Evolutionary conservation across 148 eudicot genomes (phyloP).

Genomic region (Dianthus caryophyllus): DNA sequence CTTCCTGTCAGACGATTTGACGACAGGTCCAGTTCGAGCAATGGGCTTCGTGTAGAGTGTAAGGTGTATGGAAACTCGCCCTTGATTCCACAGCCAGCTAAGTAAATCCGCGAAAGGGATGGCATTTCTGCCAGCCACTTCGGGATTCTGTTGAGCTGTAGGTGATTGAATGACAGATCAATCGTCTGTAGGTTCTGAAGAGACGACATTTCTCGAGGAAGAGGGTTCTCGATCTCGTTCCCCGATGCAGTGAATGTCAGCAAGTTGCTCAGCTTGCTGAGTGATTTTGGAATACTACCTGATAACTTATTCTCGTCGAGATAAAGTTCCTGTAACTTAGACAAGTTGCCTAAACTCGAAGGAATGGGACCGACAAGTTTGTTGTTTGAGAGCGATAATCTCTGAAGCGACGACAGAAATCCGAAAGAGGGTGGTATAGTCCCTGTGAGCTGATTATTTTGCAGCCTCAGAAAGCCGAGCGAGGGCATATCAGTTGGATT

Average conservation of each 20-base stretch:
- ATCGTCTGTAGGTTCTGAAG: constrained; percentile 35
- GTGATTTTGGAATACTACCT: constrained; percentile 37
- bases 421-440: constrained; percentile 35
- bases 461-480: constrained; percentile 41
- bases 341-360: constrained; percentile 36
- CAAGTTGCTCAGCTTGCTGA: constrained; percentile 39
- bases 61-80: constrained; percentile 35
- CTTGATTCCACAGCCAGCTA: constrained; percentile 43
- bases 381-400: constrained; percentile 44
- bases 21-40: constrained; percentile 48
- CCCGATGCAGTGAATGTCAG: constrained; percentile 25
- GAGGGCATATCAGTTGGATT: constrained; percentile 36
- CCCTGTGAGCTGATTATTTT: constrained; percentile 47
- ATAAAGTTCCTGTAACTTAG: constrained; percentile 33
- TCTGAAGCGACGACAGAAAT: constrained; percentile 34
- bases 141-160: constrained; percentile 39
- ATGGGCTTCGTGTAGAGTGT: constrained; percentile 16
- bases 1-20: constrained; percentile 41
- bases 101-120: constrained; percentile 31
- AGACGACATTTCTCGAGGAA: constrained; percentile 42
- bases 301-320: constrained; percentile 39
- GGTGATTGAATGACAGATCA: constrained; percentile 40
- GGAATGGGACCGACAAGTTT: constrained; percentile 45
- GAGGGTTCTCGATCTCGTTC: constrained; percentile 45
- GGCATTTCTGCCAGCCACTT: constrained; percentile 39